A percentile compares a stretch with the other conserved stretches of the same genome.
These are phyloP conservation scores for Neurospora sp. DNA, from an alignment of 495 filamentous ascomycete genomes.

Conservation along the genomic window DNA sequence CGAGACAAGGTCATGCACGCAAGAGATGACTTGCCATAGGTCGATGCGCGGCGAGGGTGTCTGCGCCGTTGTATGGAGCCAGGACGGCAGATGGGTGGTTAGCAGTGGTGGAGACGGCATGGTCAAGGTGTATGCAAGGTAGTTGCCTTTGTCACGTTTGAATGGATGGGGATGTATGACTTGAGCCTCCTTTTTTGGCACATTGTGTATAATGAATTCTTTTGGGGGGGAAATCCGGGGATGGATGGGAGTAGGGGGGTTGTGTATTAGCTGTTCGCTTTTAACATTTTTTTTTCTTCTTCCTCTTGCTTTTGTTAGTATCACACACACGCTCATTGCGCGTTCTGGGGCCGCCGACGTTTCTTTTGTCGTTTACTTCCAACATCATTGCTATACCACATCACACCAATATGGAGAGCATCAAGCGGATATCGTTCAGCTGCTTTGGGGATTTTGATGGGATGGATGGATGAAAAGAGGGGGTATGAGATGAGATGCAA, in stretches of 20 bases:
- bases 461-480: not conserved
- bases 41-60: constrained; percentile 93
- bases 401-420: not conserved
- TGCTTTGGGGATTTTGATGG: not conserved
- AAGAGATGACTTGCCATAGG: constrained; percentile 85
- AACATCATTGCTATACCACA: not conserved
- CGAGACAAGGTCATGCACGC: constrained; percentile 84
- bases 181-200: not conserved
- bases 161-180: not conserved
- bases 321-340: not conserved
- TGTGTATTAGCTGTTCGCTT: not conserved
- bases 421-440: not conserved
- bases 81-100: constrained; percentile 89
- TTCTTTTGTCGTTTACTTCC: not conserved
- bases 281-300: not conserved
- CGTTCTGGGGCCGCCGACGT: not conserved
- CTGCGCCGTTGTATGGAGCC: constrained; percentile 85
- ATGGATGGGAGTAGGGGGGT: not conserved
- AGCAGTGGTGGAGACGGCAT: constrained; percentile 93
- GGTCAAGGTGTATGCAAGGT: constrained; percentile 81
- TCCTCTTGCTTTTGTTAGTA: not conserved
- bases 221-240: not conserved
- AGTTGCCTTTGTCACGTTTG: constrained; percentile 1
- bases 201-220: not conserved
- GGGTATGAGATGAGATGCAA: not conserved